Evolutionary conservation across 208 protist genomes (phyloP).

Genomic region (Trypanosoma platydactyli): DNA sequence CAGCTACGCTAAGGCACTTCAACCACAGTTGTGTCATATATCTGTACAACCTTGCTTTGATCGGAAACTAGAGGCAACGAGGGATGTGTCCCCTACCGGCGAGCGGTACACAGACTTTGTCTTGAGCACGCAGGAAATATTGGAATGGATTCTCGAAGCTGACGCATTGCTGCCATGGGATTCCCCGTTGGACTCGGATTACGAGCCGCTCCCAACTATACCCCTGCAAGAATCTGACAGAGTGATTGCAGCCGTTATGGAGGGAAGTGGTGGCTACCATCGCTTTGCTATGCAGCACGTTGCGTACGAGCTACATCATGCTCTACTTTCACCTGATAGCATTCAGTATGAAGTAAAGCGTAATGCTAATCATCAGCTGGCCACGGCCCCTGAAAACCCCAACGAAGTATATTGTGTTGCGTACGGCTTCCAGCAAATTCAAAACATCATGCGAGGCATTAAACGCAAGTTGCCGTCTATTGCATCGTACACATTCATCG

Average conservation of each 20-base stretch:
- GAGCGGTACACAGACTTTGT: constrained; percentile 96
- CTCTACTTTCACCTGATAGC: constrained; percentile 5
- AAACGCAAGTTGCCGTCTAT: constrained; percentile 68
- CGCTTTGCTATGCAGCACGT: constrained; percentile 37
- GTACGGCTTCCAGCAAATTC: constrained; percentile 98
- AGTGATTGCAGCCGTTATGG: constrained; percentile 30
- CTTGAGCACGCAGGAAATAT: constrained; percentile 92
- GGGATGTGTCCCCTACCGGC: constrained; percentile 52
- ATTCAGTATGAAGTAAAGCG: constrained; percentile 61
- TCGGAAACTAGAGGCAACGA: constrained; percentile 97
- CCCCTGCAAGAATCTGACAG: constrained; percentile 6
- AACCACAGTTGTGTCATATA: constrained; percentile 83
- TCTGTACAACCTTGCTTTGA: constrained; percentile 99
- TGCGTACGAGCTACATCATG: constrained; percentile 11
- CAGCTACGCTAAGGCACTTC: constrained; percentile 79
- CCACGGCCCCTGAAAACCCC: constrained; percentile 36
- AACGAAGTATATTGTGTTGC: constrained; percentile 80
- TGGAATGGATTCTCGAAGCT: constrained; percentile 82
- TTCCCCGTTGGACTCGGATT: constrained; percentile 34
- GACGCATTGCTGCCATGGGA: constrained; percentile 51
- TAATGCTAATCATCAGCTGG: constrained; percentile 71
- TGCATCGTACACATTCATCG: constrained; percentile 90
- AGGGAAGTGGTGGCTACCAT: constrained; percentile 77
- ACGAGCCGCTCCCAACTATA: not conserved
- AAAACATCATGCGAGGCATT: constrained; percentile 95